Conservation (phyloP, 225 moss, liverwort and hornwort species). For the Marchantia polymorpha region DNA sequence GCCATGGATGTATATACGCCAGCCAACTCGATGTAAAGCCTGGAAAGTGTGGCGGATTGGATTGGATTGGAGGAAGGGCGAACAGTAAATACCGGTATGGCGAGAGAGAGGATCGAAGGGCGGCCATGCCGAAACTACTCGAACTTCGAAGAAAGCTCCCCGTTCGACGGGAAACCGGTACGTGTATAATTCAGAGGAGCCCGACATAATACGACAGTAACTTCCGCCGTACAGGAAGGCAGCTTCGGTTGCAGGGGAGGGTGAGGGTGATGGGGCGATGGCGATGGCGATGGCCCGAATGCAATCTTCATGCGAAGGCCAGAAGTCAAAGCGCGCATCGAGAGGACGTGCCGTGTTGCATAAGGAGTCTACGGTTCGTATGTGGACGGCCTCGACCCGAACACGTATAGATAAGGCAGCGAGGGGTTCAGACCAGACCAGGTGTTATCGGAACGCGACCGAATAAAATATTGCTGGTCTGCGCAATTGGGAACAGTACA, state of each 20-base stretch:
- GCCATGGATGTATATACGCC: no score
- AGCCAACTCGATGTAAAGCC: no score
- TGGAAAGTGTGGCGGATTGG: background rate
- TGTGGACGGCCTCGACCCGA: background rate
- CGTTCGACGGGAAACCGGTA: background rate
- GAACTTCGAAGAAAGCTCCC: background rate
- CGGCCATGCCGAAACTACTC: background rate
- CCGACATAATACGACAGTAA: slow-evolving; percentile 7
- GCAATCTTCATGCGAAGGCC: background rate
- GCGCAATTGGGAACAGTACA: background rate
- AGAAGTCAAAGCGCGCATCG: background rate
- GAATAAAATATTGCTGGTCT: background rate
- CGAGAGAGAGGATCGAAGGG: background rate
- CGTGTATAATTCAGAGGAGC: background rate
- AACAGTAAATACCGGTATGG: background rate
- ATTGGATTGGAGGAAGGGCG: background rate
- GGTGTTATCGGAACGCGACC: background rate
- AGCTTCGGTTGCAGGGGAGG: background rate
- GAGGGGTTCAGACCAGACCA: slow-evolving; percentile 1
- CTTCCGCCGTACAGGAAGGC: background rate
- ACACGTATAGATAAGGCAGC: slow-evolving; percentile 1
- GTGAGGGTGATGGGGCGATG: no score
- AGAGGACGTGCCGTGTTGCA: background rate
- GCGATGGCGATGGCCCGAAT: background rate
- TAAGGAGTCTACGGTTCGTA: background rate